phyloP scores from a whole-genome alignment of 768 basidiomycete genomes.

The Termitomyces sp. region DNA sequence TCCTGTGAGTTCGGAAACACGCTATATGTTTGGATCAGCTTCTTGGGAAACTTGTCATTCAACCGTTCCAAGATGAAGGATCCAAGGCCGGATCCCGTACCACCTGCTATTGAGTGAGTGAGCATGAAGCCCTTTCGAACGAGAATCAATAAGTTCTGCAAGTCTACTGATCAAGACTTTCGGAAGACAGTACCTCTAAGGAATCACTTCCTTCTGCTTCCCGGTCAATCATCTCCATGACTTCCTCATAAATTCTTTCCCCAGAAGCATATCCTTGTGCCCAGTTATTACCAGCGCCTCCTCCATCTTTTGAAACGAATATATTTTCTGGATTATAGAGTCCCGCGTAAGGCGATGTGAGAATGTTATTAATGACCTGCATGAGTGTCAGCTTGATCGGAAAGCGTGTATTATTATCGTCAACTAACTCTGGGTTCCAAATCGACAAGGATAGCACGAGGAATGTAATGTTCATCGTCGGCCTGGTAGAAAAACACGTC shows the following conservation, averaged over 20 bases:
- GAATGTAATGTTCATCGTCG: constrained; percentile 99
- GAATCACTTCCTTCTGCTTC: constrained; percentile 98
- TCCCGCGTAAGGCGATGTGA: constrained; percentile 80
- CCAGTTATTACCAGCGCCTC: constrained; percentile 99
- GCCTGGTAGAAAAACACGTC: constrained; percentile 99
- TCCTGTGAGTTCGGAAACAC: constrained; percentile 95
- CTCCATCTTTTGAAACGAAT: constrained; percentile 91
- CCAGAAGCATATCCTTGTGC: constrained; percentile 91
- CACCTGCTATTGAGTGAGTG: constrained; percentile 98
- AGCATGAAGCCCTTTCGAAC: constrained; percentile 88
- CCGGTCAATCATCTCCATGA: constrained; percentile 98
- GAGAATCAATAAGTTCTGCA: not conserved
- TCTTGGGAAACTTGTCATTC: constrained; percentile 98
- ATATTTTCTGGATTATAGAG: constrained; percentile 99
- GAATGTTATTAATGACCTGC: constrained; percentile 95
- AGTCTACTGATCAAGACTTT: not conserved
- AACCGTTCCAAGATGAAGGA: constrained; percentile 96
- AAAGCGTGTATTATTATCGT: not conserved
- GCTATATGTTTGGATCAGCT: constrained; percentile 97
- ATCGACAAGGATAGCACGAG: constrained; percentile 92
- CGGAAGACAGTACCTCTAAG: constrained; percentile 61
- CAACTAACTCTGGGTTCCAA: constrained; percentile 85
- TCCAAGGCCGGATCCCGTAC: constrained; percentile 96
- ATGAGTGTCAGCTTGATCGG: constrained; percentile 9
- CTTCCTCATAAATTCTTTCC: constrained; percentile 88